Conservation (phyloP, 306 rosid species). For the Trichosanthes cucumerina region DNA sequence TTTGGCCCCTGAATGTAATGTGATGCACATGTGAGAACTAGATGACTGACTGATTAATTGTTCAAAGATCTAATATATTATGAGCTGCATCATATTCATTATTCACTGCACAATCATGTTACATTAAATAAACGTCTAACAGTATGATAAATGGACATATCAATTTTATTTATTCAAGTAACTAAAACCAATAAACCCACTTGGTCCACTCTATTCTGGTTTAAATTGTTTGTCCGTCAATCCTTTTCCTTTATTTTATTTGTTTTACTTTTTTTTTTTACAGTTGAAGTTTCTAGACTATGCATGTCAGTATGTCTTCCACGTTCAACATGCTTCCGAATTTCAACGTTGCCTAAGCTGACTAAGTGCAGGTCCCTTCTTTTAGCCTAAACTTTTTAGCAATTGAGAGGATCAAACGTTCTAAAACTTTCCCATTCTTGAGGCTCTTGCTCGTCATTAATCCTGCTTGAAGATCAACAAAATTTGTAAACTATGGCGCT, state of each 20-base stretch:
- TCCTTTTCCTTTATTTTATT: background rate
- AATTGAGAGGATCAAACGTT: background rate
- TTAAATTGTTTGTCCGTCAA: background rate
- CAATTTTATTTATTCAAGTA: background rate
- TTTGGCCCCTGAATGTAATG: constrained; percentile 64
- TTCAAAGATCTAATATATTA: background rate
- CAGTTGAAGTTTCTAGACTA: background rate
- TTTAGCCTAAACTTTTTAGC: background rate
- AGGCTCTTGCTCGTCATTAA: background rate
- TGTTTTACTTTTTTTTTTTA: background rate
- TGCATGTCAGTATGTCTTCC: background rate
- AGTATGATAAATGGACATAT: background rate
- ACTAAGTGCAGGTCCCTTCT: background rate
- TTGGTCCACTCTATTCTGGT: background rate
- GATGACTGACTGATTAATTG: background rate
- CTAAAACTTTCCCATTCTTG: background rate
- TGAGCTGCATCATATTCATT: background rate
- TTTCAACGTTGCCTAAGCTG: background rate
- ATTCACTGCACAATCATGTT: background rate
- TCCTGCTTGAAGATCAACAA: background rate
- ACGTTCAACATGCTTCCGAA: background rate
- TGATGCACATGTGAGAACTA: background rate
- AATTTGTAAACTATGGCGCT: background rate
- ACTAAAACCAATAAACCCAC: background rate
- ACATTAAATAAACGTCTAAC: background rate